phyloP scores from a whole-genome alignment of 441 rosid species.

The Pelargonium cotyledonis region DNA sequence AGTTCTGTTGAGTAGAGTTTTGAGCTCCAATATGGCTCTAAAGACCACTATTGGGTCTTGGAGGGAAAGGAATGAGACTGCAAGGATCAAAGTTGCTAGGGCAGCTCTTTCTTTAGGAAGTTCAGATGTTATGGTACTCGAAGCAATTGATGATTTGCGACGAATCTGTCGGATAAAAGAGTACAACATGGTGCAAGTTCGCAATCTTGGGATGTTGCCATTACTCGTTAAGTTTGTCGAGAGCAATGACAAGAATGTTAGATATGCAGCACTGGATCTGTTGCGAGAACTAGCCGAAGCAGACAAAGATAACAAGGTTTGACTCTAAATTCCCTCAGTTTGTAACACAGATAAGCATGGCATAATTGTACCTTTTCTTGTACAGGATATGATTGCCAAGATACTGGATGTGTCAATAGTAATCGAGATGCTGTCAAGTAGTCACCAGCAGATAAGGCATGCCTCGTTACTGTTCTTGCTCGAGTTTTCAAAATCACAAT shows the following conservation, averaged over 20 bases:
- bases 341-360: background rate
- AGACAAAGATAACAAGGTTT: slow-evolving; percentile 59
- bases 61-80: slow-evolving; percentile 66
- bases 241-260: slow-evolving; percentile 48
- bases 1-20: slow-evolving; percentile 33
- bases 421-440: slow-evolving; percentile 55
- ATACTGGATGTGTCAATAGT: slow-evolving; percentile 38
- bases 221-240: slow-evolving; percentile 43
- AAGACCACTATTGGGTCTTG: slow-evolving; percentile 72
- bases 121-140: slow-evolving; percentile 57
- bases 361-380: background rate
- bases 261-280: slow-evolving; percentile 52
- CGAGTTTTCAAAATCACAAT: slow-evolving; percentile 57
- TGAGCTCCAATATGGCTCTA: slow-evolving; percentile 50
- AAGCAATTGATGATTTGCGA: slow-evolving; percentile 62
- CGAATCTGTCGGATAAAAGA: slow-evolving; percentile 47
- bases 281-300: slow-evolving; percentile 46
- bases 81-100: slow-evolving; percentile 59
- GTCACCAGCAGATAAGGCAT: slow-evolving; percentile 48
- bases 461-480: slow-evolving; percentile 49
- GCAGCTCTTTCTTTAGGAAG: slow-evolving; percentile 70
- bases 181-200: slow-evolving; percentile 43
- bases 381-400: slow-evolving; percentile 61
- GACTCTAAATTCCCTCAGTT: slow-evolving; percentile 2
- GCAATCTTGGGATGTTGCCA: slow-evolving; percentile 52